Conservation (phyloP, 31 red algal genomes). For the Endocladia muricata region DNA sequence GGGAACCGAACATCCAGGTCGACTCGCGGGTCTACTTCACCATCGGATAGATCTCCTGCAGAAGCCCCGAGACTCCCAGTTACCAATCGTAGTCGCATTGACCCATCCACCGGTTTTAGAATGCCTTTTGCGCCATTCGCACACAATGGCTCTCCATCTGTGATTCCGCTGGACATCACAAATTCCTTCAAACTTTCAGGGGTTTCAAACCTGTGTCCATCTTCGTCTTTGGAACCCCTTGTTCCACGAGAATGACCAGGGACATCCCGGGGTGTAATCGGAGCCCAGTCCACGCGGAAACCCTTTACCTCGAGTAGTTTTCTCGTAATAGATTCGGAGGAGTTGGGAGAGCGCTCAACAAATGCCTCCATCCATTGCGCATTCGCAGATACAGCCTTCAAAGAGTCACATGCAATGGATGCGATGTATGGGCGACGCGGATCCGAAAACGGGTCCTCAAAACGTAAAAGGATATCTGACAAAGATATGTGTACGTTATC, state of each 20-base stretch:
- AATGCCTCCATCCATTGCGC: slow-evolving; percentile 49
- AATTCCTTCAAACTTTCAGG: slow-evolving; percentile 49
- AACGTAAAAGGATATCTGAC: slow-evolving; percentile 70
- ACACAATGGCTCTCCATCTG: background rate
- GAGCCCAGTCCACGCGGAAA: slow-evolving; percentile 54
- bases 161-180: background rate
- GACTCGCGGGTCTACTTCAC: slow-evolving; percentile 16
- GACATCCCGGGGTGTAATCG: slow-evolving; percentile 20
- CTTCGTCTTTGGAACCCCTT: background rate
- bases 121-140: slow-evolving; percentile 7
- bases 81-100: slow-evolving; percentile 31
- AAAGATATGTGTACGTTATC: slow-evolving; percentile 84
- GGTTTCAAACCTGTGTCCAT: slow-evolving; percentile 15
- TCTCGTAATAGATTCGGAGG: slow-evolving; percentile 4
- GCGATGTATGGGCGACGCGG: slow-evolving; percentile 40
- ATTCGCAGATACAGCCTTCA: slow-evolving; percentile 52
- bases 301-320: slow-evolving; percentile 57
- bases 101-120: slow-evolving; percentile 42
- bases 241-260: slow-evolving; percentile 18
- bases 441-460: slow-evolving; percentile 70
- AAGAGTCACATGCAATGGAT: slow-evolving; percentile 43
- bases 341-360: slow-evolving; percentile 31
- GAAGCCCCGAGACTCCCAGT: background rate
- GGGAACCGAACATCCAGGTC: slow-evolving; percentile 60
- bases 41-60: background rate